Evolutionary conservation across 2,329 filamentous ascomycete genomes (phyloP), one percentile per base, ranked within the genome.

Genomic region (Trematosphaeria pertusa): DNA sequence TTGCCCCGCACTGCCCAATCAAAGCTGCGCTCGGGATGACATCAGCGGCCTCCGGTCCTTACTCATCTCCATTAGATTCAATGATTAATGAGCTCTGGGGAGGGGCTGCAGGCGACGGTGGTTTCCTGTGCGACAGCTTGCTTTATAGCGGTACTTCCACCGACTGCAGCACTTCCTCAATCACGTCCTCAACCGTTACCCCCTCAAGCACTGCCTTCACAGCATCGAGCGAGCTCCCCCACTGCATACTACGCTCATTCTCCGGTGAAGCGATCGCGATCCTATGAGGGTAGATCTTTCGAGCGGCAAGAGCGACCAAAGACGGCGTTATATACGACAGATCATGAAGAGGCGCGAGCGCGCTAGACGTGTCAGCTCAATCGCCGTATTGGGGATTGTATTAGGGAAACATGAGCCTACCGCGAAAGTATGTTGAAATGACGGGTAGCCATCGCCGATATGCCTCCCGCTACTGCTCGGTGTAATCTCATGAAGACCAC

Each of bases 221-320:
- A 3, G 88, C 88, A 21, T 81, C 78, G 0, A 87, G 58, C 42
- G 88, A 85, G 69, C 93, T 97, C 0, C 94, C 94, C 85, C 95
- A 99, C 69, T 96, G 90, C 77, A 96, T 81, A 68, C 91, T 97
- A 37, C 91, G 81, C 74, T 97, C 94, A 46, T 85, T 83, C 51
- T 84, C 81, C 1, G 89, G 81, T 1, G 75, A 73, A 0, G 87
- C 84, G 44, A 97, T 81, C 11, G 82, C 73, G 22, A 99, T 85
- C 7, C 91, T 86, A 73, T 99, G 94, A 14, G 88, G 80, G 65
- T 96, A 99, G 18, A 96, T 82, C 74, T 97, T 97, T 50, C 84
- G 84, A 2, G 87, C 86, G 4, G 94, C 94, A 35, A 99, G 78
- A 6, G 81, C 84, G 15, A 97, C 87, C 19, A 97, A 81, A 1